A percentile compares a stretch with the other conserved stretches of the same genome.
phyloP scores from a whole-genome alignment of 139 green algal genomes.

The Chlorella vulgaris region DNA sequence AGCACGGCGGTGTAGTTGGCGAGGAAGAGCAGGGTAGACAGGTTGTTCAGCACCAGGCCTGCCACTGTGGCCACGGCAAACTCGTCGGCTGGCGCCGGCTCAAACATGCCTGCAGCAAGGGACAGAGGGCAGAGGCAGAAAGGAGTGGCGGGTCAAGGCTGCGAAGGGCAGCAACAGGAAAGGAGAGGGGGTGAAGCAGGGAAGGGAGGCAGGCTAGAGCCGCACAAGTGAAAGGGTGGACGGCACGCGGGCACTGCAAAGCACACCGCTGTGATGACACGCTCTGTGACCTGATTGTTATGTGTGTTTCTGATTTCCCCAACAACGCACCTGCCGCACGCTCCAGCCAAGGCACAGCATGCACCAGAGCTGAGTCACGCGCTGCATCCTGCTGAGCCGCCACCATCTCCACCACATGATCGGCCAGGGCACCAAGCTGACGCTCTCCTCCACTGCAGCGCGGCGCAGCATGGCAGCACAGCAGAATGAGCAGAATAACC shows the following conservation, averaged over 20 bases:
- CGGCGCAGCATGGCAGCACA: neutral
- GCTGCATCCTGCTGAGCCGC: conserved; percentile 9
- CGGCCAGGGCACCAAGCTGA: neutral
- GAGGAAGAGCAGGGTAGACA: conserved; percentile 19
- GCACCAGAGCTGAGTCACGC: conserved; percentile 40
- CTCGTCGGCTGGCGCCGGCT: conserved; percentile 32
- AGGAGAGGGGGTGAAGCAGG: neutral
- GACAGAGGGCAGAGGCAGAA: neutral
- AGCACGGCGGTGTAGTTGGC: conserved; percentile 37
- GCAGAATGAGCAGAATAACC: neutral
- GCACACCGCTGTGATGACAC: no score
- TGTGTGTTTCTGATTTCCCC: no score
- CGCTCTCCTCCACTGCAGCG: neutral
- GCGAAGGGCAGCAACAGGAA: neutral
- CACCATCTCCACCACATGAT: conserved; percentile 20
- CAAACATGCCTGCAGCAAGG: conserved; percentile 43
- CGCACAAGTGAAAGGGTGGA: neutral
- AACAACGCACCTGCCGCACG: conserved; percentile 1
- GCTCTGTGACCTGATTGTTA: no score
- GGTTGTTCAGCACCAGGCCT: conserved; percentile 30
- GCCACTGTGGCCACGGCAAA: conserved; percentile 31
- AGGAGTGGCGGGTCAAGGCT: no score
- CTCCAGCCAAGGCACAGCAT: conserved; percentile 38
- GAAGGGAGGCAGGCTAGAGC: neutral
- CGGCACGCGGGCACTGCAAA: no score